Evolutionary conservation across 208 protist genomes (phyloP).

Genomic region (Endotrypanum monterogeii): DNA sequence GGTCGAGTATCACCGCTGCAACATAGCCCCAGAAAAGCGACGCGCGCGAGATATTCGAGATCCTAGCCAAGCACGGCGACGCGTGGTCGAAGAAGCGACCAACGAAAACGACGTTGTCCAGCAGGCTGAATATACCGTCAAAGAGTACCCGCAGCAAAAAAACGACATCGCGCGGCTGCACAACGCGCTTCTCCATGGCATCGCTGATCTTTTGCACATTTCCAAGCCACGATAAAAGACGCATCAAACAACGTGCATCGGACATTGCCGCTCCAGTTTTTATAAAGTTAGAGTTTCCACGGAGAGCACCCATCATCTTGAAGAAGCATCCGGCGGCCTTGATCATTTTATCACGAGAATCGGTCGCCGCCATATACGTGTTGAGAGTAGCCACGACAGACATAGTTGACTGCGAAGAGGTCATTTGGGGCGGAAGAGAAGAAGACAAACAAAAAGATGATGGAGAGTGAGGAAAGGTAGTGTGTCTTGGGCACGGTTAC

Average conservation of each 20-base stretch:
- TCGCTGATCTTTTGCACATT: conserved; percentile 67
- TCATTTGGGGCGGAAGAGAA: background rate
- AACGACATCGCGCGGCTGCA: conserved; percentile 56
- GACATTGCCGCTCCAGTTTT: conserved; percentile 63
- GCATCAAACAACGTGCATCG: conserved; percentile 68
- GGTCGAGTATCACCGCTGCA: conserved; percentile 50
- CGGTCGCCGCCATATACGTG: conserved; percentile 57
- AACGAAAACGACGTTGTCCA: conserved; percentile 81
- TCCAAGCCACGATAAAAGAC: conserved; percentile 64
- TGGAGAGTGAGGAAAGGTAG: background rate
- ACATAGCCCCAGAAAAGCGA: conserved; percentile 76
- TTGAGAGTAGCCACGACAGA: conserved; percentile 39
- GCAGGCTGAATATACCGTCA: conserved; percentile 76
- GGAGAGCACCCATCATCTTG: conserved; percentile 53
- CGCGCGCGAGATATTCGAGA: conserved; percentile 45
- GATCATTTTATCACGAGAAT: conserved; percentile 80
- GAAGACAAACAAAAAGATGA: background rate
- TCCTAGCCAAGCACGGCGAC: conserved; percentile 25
- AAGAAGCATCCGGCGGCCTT: conserved; percentile 74
- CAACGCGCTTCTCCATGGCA: conserved; percentile 48
- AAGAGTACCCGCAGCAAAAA: conserved; percentile 65
- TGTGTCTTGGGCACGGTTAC: background rate
- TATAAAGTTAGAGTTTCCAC: conserved; percentile 41
- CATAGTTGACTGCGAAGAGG: conserved; percentile 18
- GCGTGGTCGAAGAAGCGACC: conserved; percentile 47